These are phyloP conservation scores for Lentinus brumalis DNA, from an alignment of 768 basidiomycete species.

Conservation along the genomic window DNA sequence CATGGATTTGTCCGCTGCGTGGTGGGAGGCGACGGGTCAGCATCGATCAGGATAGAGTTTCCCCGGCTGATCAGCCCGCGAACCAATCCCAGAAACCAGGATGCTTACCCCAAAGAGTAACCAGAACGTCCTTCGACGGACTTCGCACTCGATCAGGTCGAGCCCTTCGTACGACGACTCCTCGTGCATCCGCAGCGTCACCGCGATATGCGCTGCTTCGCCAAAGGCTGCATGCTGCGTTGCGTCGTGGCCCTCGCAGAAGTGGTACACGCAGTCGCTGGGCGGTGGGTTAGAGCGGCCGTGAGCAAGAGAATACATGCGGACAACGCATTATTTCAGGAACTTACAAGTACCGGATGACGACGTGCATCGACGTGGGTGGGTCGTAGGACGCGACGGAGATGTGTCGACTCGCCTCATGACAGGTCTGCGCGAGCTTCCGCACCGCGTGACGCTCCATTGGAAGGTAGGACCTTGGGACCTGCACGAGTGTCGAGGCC, in stretches of 20 bases:
- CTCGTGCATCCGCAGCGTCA: constrained; percentile 84
- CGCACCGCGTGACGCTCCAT: constrained; percentile 86
- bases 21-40: not conserved
- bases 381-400: constrained; percentile 82
- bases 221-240: constrained; percentile 88
- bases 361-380: constrained; percentile 80
- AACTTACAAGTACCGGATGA: constrained; percentile 86
- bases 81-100: constrained; percentile 16
- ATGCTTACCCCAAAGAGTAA: constrained; percentile 79
- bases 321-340: constrained; percentile 5
- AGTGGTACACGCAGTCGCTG: constrained; percentile 85
- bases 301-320: constrained; percentile 6
- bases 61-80: constrained; percentile 3
- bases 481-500: constrained; percentile 84
- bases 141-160: constrained; percentile 86
- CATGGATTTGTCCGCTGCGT: constrained; percentile 85
- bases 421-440: constrained; percentile 79
- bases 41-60: constrained; percentile 20
- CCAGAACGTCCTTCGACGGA: constrained; percentile 88
- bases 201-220: constrained; percentile 82
- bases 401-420: constrained; percentile 81
- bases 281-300: constrained; percentile 3
- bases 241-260: constrained; percentile 85
- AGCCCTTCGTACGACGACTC: constrained; percentile 80
- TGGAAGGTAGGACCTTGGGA: constrained; percentile 85